Percentiles rank a stretch among this genome's conserved stretches.
Evolutionary conservation across 768 basidiomycete species (phyloP).

Genomic region (Pleurotus pulmonarius): DNA sequence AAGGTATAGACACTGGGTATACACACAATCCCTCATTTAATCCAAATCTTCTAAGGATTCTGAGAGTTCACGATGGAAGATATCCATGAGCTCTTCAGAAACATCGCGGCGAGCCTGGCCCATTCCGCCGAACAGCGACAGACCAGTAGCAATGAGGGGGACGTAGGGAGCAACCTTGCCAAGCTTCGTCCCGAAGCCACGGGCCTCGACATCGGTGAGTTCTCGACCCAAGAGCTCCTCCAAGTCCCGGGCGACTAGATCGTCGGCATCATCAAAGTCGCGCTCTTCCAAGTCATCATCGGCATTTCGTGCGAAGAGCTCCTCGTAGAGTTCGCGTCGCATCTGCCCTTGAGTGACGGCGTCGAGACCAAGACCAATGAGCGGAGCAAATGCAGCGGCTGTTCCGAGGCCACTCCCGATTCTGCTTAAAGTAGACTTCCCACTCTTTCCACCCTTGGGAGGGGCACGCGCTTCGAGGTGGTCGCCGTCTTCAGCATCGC

Average conservation of each 20-base stretch:
- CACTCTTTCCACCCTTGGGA: not conserved
- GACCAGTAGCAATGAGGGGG: slow-evolving; percentile 3
- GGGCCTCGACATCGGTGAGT: not conserved
- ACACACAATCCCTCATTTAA: not conserved
- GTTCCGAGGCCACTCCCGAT: not conserved
- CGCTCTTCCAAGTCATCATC: not conserved
- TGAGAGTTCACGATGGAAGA: slow-evolving; percentile 7
- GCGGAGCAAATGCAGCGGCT: not conserved
- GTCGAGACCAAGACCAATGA: not conserved
- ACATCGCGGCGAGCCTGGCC: slow-evolving; percentile 2
- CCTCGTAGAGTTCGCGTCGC: not conserved
- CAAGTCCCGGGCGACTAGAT: not conserved
- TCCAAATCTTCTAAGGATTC: slow-evolving; percentile 4
- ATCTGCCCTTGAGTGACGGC: not conserved
- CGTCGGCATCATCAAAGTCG: not conserved
- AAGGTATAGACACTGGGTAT: not conserved
- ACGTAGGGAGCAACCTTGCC: not conserved
- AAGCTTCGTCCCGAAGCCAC: not conserved
- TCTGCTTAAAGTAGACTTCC: not conserved
- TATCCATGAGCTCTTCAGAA: slow-evolving; percentile 6
- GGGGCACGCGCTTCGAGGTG: not conserved
- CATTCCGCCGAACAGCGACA: not conserved
- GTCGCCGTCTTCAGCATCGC: not conserved
- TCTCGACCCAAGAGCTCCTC: not conserved
- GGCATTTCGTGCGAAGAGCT: too few species aligned